Percentiles rank a stretch among this genome's conserved stretches.
phyloP scores from a whole-genome alignment of 495 filamentous ascomycete species.

The Trichoderma virens region DNA sequence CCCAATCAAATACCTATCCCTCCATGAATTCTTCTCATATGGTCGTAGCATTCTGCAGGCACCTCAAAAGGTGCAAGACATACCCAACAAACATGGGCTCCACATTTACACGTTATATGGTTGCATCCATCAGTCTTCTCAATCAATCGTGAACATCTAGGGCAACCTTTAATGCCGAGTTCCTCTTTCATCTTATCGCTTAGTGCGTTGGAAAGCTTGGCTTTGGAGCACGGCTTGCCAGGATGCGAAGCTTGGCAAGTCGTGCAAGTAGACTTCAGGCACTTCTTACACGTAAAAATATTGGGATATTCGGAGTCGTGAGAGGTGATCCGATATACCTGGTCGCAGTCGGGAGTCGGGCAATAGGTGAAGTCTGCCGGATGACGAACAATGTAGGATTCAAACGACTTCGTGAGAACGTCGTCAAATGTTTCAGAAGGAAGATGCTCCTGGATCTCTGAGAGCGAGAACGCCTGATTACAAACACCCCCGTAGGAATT shows the following conservation, averaged over 20 bases:
- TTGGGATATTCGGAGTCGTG: conserved; percentile 2
- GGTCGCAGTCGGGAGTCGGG: conserved; percentile 28
- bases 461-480: conserved; percentile 19
- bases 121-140: conserved; percentile 18
- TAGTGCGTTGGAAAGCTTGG: conserved; percentile 9
- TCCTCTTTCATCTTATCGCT: background rate
- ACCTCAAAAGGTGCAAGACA: background rate
- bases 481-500: conserved; percentile 19
- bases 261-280: conserved; percentile 23
- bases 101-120: conserved; percentile 17
- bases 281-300: conserved; percentile 20
- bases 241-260: conserved; percentile 23
- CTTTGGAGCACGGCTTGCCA: conserved; percentile 21
- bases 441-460: conserved; percentile 30
- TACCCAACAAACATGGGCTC: background rate
- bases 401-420: conserved; percentile 30
- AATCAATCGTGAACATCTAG: background rate
- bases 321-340: conserved; percentile 19
- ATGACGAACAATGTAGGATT: conserved; percentile 26
- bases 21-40: background rate
- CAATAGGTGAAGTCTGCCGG: conserved; percentile 31
- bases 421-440: conserved; percentile 29
- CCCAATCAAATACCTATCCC: too few relatives aligned
- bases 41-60: background rate
- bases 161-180: conserved; percentile 5